These are phyloP conservation scores for Monilinia fructigena DNA, from an alignment of 2,329 filamentous ascomycete species.

Conservation along the genomic window DNA sequence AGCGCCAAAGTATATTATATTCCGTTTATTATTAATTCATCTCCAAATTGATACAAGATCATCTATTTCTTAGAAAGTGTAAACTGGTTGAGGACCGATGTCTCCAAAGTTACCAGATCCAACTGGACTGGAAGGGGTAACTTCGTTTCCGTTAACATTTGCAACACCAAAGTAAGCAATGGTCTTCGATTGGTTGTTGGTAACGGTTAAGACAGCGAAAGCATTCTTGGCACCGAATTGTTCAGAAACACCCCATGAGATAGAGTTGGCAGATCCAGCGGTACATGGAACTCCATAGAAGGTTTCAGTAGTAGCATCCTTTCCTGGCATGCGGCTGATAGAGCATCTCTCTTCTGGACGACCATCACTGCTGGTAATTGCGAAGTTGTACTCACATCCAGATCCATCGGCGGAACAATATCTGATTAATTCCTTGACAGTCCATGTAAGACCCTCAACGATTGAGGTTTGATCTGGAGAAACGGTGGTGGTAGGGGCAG, in stretches of 20 bases:
- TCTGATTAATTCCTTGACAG: conserved; percentile 12
- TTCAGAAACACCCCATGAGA: conserved; percentile 4
- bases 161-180: conserved; percentile 8
- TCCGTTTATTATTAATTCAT: neutral
- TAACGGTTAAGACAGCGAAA: conserved; percentile 13
- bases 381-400: conserved; percentile 17
- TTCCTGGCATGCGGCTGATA: conserved; percentile 11
- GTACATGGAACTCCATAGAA: conserved; percentile 9
- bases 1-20: neutral
- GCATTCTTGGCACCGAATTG: conserved; percentile 3
- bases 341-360: neutral
- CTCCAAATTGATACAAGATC: neutral
- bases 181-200: neutral
- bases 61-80: neutral
- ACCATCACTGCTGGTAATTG: neutral
- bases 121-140: neutral
- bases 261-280: neutral
- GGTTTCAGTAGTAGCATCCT: neutral
- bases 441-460: neutral
- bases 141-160: neutral
- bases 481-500: neutral
- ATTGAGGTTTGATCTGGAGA: neutral
- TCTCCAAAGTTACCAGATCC: conserved; percentile 4
- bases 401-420: neutral
- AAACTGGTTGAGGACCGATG: conserved; percentile 6